Evolutionary conservation across 176 grass and related monocot genomes (phyloP).

Genomic region (Otatea glauca): DNA sequence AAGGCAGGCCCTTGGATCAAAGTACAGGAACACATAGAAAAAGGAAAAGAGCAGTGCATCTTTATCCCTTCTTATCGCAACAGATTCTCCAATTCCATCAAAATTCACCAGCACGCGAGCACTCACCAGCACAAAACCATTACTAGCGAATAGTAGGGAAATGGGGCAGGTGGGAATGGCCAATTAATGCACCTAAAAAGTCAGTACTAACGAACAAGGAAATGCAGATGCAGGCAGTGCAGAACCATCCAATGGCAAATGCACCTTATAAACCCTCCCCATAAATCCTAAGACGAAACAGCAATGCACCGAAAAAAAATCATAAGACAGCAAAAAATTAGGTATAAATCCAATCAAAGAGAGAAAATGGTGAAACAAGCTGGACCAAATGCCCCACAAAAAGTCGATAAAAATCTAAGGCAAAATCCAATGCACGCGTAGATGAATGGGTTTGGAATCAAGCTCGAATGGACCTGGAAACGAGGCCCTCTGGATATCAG

Average conservation of each 20-base stretch:
- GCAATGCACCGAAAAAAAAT: not conserved
- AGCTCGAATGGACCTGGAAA: conserved; percentile 57
- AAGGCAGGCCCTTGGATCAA: conserved; percentile 33
- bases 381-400: not conserved
- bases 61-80: conserved; percentile 21
- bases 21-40: conserved; percentile 35
- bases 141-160: not conserved
- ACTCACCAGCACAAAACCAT: not conserved
- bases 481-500: conserved; percentile 68
- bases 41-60: not conserved
- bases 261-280: conserved; percentile 12
- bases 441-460: conserved; percentile 5
- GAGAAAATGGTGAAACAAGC: not conserved
- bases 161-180: not conserved
- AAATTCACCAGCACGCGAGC: conserved; percentile 7
- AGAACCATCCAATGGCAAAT: conserved; percentile 18
- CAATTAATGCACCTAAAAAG: conserved; percentile 25
- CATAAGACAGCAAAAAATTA: not conserved
- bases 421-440: not conserved
- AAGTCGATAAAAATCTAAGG: not conserved
- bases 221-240: not conserved
- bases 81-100: conserved; percentile 4
- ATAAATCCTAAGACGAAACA: conserved; percentile 28
- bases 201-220: not conserved
- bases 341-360: not conserved